Evolutionary conservation across 1,284 basidiomycete species (phyloP).

Genomic region (Stygiomarasmius scandens): DNA sequence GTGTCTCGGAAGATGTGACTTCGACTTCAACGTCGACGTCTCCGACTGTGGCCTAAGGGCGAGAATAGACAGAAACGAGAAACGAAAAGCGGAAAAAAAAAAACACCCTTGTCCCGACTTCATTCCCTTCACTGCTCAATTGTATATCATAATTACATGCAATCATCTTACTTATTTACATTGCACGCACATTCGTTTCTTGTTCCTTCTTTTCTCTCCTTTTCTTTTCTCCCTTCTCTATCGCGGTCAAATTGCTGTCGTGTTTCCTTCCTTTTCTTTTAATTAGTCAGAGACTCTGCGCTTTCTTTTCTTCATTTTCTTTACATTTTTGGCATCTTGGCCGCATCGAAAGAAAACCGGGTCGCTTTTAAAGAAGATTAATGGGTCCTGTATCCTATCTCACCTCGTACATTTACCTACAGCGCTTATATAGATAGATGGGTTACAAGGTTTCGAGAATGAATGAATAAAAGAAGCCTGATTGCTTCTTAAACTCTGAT

Average conservation of each 20-base stretch:
- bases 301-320: background rate
- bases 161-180: background rate
- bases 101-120: too few species aligned
- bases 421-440: too few species aligned
- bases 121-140: too few species aligned
- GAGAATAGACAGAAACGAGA: background rate
- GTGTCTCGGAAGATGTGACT: slow-evolving; percentile 4
- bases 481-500: background rate
- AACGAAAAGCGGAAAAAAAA: too few species aligned
- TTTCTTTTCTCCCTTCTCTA: background rate
- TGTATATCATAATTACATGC: too few species aligned
- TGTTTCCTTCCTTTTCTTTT: background rate
- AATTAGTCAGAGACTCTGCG: background rate
- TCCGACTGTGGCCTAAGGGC: background rate
- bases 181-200: background rate
- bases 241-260: background rate
- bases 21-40: background rate
- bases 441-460: background rate
- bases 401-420: too few species aligned
- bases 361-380: too few species aligned
- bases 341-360: too few species aligned
- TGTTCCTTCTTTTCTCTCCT: background rate
- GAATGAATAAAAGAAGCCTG: background rate
- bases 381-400: too few species aligned
- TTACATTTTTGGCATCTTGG: background rate